Base-by-base conservation (phyloP, 2,329 filamentous ascomycete genomes). In the Didymella sp. region DNA sequence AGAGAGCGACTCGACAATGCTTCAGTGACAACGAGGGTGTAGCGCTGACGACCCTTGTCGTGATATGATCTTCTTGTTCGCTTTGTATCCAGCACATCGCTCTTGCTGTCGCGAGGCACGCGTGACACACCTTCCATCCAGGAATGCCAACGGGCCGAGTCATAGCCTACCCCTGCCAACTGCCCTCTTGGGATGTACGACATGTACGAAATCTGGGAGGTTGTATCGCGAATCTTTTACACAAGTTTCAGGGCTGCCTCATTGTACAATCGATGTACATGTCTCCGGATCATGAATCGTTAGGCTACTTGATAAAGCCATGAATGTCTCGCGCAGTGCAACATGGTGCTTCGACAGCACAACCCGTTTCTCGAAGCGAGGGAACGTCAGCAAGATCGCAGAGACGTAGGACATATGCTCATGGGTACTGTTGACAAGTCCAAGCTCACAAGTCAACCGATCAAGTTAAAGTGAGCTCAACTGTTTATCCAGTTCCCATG, bases 141-240 rank as follows among this genome's bases (percentile, higher is more conserved):
- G 17, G 6, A 41, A 41, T 21, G 21, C 22, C 42, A 27, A 22
- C 43, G 24, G 54, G 42, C 43, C 54, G 42, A 48, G 43, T 38
- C 19, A 19, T 6, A 11, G 21, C 35, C 33, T 19, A 48, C 30
- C 24, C 9, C 3, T 17, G n/a, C 12, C 28, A 28, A 40, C 25
- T 43, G 44, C 24, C 44, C 15, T 28, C 45, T 28, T 6, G 21
- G 48, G 48, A 38, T 57, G 54, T 57, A 57, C 54, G 54, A 43
- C 4, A 11, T 40, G 54, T 57, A 57, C 54, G 54, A 57, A 30
- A 43, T 38, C 33, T 27, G 11, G 13, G 24, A 1, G 43, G 1
- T 21, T 45, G 25, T 17, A 17, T 27, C n/a, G 9, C 11, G 11
- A 8, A 7, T 19, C n/a, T 48, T 41, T 22, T 2, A 19, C 35